A percentile compares a stretch with the other conserved stretches of the same genome.
Conservation (phyloP, 1,139 yeast genomes). For the Saccharomyces hybrid region DNA sequence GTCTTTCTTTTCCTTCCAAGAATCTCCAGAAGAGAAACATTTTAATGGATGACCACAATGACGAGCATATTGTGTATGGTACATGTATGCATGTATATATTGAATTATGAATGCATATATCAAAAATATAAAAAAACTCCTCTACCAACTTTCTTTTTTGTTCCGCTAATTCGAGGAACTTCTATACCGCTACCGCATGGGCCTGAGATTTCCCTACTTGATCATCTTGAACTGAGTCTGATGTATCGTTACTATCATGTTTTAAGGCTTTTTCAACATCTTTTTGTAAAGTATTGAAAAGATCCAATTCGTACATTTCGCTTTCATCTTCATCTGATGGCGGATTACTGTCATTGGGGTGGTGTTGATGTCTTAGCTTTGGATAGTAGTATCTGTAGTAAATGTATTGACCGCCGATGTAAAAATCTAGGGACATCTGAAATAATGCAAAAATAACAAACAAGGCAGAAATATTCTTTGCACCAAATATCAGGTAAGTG, state of each 20-base stretch:
- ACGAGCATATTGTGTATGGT: background rate
- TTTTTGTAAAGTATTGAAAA: constrained; percentile 1
- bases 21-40: background rate
- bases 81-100: background rate
- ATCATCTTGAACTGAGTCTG: background rate
- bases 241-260: background rate
- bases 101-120: background rate
- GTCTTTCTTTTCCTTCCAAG: background rate
- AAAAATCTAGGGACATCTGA: constrained; percentile 69
- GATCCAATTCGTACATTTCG: constrained; percentile 4
- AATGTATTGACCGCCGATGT: constrained; percentile 69
- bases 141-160: background rate
- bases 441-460: constrained; percentile 30
- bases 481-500: constrained; percentile 63
- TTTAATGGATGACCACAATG: background rate
- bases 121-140: background rate
- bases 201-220: background rate
- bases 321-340: background rate
- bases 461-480: constrained; percentile 65
- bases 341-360: constrained; percentile 10
- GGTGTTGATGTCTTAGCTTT: background rate
- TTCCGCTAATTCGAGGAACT: background rate
- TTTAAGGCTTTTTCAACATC: background rate
- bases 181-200: background rate
- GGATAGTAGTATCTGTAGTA: constrained; percentile 41